Base-by-base conservation (phyloP, 805 yeast genomes). In the Phaffomyces opuntiae region DNA sequence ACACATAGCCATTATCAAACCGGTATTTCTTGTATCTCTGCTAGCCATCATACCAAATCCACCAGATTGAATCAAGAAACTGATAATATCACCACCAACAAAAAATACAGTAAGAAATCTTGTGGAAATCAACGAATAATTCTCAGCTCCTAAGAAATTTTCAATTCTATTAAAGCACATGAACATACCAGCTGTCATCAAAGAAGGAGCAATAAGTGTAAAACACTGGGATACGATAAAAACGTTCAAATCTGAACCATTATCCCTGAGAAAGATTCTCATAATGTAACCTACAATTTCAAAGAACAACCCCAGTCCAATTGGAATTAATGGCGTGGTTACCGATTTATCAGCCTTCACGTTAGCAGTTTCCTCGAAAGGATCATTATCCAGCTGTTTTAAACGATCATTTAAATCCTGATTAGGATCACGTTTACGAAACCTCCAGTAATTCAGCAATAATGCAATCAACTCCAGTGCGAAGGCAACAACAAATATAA, bases 101-200 rank as follows among this genome's bases (percentile, higher is more conserved):
- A 44, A 44, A 35, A 36, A 31, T 4, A 31, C 24, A 3, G 43
- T 44, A 13, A 44, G n/a, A 27, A 39, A n/a, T 14, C 34, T 35
- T n/a, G 34, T 29, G 7, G 47, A 40, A 6, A 44, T 42, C 16
- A 36, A 8, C 19, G 43, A 36, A 36, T 33, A 31, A 21, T 40
- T 31, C n/a, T 36, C 17, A 5, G 43, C 43, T 13, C 40, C 29
- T 16, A 39, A 21, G 16, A 31, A 38, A 7, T n/a, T 44, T 24
- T 39, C 40, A 17, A 44, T 29, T 24, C 43, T 39, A 8, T 24
- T 27, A 16, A 44, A 44, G 3, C 31, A 12, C 47, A 44, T 44
- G 26, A 44, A 44, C 7, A 44, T 26, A 32, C 43, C 43, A 14
- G 34, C 40, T 5, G 43, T 12, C 4, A 44, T 36, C 34, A 44